Base-by-base conservation (phyloP, 768 basidiomycete species). In the Lactarius tabidus region DNA sequence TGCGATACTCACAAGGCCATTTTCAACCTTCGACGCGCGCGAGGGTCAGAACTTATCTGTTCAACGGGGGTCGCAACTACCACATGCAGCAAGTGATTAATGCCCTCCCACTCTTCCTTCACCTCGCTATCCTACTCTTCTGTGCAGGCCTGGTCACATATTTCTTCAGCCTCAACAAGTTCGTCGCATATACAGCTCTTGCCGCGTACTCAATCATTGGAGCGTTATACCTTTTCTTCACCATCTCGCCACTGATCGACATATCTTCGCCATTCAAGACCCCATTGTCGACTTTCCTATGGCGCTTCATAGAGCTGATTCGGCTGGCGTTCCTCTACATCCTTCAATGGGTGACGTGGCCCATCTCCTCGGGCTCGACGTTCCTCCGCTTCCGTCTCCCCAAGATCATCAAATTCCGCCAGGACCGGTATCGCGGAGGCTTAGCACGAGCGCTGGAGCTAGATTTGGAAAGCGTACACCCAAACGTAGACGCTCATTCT, bases 191-290 rank as follows among this genome's bases (percentile, higher is more conserved):
- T 57, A 23, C 51, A 6, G n/a, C 56, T 8, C 48, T 69, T 8
- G 29, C 38, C 12, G 57, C 54, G 6, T 67, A 59, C 33, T 28
- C 51, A 3, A 20, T 51, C 17, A 33, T 31, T 29, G 67, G 54
- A 15, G 10, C 53, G 6, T 23, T 31, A 7, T 69, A 69, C 48
- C 6, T 64, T 33, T 12, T 45, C 31, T 33, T 68, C 39, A 53
- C 67, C n/a, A 57, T 69, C 59, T 55, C 20, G 12, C 62, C 68
- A 4, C n/a, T 69, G 31, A 26, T 63, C 39, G 31, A 53, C 31
- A 45, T 29, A 3, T 45, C 63, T 58, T 69, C 67, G 6, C 68
- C 68, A 18, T 64, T 64, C 48, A 68, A 68, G 18, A 69, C 67
- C 7, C 67, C 68, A 6, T 23, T 69, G 5, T 64, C 68, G 20